Base-by-base conservation (phyloP, 768 basidiomycete genomes). In the Favolaschia claudopus region DNA sequence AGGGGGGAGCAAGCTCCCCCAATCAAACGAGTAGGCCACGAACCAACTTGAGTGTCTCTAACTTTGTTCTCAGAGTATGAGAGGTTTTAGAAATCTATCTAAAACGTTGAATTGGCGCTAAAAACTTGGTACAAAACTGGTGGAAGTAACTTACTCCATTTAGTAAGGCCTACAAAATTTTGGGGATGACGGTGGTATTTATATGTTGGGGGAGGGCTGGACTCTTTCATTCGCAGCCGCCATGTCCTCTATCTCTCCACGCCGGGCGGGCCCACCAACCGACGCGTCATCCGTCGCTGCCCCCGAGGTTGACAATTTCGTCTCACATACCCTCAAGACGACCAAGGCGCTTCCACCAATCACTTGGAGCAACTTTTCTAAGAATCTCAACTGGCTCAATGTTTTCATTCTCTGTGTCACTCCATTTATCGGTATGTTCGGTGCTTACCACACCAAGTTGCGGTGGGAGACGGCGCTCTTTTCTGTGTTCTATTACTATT, bases 351-450 rank as follows among this genome's bases (percentile, higher is more conserved):
- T 89, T 12, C 91, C 91, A 0, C 90, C 90, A 1, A 76, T 93
- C 64, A 77, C 80, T 5, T 85, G 81, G 85, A 70, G 76, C 27
- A 92, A 88, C 67, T 70, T 84, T 52, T 62, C 73, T 66, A 76
- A 76, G 22, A 89, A 93, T 68, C 75, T 94, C 64, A 87, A 91
- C 74, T 96, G 88, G 85, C 81, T 95, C 67, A 89, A 85, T 66
- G 82, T 91, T 69, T 69, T 77, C 63, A 87, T 93, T 63, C 85
- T 96, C 63, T 87, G 85, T 58, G 58, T 91, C 65, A 89, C 87
- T 1, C 96, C 96, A 15, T 9, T 85, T 25, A 69, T 96, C 53
- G 86, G 94, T 60, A 71, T 93, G 70, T 77, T 86, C 74, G 96
- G 95, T 27, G 82, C 88, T 29, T 79, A 72, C 63, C 87, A 83